Conservation (phyloP, 306 rosid genomes). For the Medicago lupulina region DNA sequence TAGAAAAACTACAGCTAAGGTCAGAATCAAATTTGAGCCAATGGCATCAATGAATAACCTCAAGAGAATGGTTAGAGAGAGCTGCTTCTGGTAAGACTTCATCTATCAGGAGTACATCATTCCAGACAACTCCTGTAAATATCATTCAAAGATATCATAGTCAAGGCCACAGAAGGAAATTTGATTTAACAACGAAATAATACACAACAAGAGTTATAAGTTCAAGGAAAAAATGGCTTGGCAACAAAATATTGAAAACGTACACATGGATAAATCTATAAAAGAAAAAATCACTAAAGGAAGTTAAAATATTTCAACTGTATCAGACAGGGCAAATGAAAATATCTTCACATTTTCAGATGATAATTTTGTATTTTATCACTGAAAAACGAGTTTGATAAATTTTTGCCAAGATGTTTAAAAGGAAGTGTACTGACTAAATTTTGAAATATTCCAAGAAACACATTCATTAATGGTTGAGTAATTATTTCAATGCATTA, state of each 20-base stretch:
- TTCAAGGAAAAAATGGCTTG: slow-evolving; percentile 25
- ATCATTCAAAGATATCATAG: slow-evolving; percentile 29
- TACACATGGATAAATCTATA: slow-evolving; percentile 6
- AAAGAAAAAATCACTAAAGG: neutral
- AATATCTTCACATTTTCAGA: slow-evolving; percentile 45
- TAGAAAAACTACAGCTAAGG: slow-evolving; percentile 33
- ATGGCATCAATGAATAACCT: slow-evolving; percentile 55
- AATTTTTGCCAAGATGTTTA: slow-evolving; percentile 34
- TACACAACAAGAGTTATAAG: neutral
- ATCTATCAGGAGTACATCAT: slow-evolving; percentile 72
- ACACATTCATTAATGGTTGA: neutral
- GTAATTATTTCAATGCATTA: slow-evolving; percentile 32
- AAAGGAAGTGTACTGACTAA: slow-evolving; percentile 13
- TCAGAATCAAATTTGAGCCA: slow-evolving; percentile 35
- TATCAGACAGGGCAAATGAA: slow-evolving; percentile 31
- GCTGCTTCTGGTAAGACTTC: slow-evolving; percentile 72
- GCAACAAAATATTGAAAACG: neutral
- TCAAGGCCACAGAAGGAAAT: slow-evolving; percentile 21
- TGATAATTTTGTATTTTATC: slow-evolving; percentile 19
- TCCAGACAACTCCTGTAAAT: slow-evolving; percentile 71
- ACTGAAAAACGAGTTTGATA: slow-evolving; percentile 28
- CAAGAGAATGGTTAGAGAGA: slow-evolving; percentile 66
- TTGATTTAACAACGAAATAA: slow-evolving; percentile 2
- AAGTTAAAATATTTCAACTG: neutral
- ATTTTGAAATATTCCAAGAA: slow-evolving; percentile 27